phyloP scores from a whole-genome alignment of 2,329 filamentous ascomycete species.

The Penicillium aurantiogriseum region DNA sequence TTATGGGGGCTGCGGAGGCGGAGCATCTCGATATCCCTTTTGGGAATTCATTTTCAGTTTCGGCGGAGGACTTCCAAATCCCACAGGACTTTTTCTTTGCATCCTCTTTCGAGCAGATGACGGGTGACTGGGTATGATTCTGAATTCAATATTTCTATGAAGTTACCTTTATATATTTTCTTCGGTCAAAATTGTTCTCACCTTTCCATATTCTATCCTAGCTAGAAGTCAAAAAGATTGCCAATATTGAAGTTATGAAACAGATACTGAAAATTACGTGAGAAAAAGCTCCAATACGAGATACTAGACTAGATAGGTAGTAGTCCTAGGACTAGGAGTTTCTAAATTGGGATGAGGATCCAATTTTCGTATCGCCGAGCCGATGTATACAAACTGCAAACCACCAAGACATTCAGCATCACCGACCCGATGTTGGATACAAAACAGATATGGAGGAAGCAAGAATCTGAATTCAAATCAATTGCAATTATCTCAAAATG shows the following conservation, averaged over 20 bases:
- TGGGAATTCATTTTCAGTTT: background rate
- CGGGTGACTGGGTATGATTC: background rate
- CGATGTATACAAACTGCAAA: background rate
- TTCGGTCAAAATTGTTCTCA: background rate
- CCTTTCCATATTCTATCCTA: background rate
- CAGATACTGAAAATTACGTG: background rate
- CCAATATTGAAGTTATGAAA: too few species aligned
- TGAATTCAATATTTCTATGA: too few species aligned
- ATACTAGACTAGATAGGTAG: background rate
- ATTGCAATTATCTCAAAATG: background rate
- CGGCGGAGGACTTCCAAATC: background rate
- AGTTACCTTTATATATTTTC: background rate
- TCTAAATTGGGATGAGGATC: background rate
- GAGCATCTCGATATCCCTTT: background rate
- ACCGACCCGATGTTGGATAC: background rate
- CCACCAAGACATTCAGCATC: background rate
- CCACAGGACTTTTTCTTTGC: background rate
- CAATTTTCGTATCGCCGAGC: background rate
- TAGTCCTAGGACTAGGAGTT: background rate
- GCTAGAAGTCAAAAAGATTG: background rate
- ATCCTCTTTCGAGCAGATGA: background rate
- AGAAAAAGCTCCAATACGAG: background rate
- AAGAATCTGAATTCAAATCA: background rate
- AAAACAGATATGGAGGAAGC: background rate
- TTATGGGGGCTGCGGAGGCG: background rate